Percentiles rank a stretch among this genome's conserved stretches.
phyloP scores from a whole-genome alignment of 345 rosid species.

The Populus tremula region DNA sequence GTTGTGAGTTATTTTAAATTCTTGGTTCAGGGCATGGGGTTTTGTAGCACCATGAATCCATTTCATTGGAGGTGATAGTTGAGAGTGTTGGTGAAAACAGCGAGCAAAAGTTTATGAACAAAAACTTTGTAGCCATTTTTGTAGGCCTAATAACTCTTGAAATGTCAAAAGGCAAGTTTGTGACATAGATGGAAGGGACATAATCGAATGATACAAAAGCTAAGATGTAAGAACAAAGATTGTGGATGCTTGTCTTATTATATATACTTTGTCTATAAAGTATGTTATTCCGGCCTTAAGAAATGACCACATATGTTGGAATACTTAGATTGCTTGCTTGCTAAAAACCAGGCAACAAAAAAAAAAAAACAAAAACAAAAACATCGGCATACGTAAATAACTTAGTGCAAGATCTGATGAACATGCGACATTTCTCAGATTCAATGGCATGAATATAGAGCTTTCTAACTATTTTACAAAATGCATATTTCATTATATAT shows the following conservation, averaged over 20 bases:
- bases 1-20: constrained; percentile 44
- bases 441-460: background rate
- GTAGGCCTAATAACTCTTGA: background rate
- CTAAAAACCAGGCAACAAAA: background rate
- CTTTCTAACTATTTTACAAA: too few relatives aligned
- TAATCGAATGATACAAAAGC: background rate
- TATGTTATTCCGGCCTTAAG: background rate
- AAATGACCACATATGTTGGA: background rate
- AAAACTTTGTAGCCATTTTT: constrained; percentile 21
- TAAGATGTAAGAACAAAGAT: background rate
- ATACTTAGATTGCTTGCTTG: background rate
- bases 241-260: background rate
- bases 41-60: constrained; percentile 63
- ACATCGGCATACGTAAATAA: background rate
- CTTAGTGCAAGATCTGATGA: background rate
- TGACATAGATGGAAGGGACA: background rate
- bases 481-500: background rate
- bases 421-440: too few relatives aligned
- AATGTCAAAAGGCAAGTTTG: background rate
- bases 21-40: constrained; percentile 52
- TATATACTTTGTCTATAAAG: background rate
- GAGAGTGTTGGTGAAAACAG: constrained; percentile 9
- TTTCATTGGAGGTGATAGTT: constrained; percentile 17
- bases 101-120: constrained; percentile 13
- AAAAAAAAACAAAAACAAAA: too few relatives aligned